phyloP scores from a whole-genome alignment of 2,329 filamentous ascomycete genomes.

The Dactylellina cionopaga region DNA sequence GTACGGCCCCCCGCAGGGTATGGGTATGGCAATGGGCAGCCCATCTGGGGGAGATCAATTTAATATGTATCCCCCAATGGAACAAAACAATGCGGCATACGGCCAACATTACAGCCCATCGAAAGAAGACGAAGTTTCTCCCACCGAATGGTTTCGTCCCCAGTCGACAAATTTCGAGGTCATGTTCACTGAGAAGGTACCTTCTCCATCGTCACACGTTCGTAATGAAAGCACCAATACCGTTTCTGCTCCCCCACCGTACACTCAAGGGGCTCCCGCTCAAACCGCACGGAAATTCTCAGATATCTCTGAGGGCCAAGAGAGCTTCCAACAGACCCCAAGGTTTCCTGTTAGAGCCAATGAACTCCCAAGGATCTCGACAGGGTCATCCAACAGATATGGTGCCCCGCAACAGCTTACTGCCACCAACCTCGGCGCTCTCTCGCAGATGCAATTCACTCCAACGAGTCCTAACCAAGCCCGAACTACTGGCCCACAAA shows the following conservation, averaged over 20 bases:
- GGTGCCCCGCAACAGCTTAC: neutral
- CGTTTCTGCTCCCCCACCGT: conserved; percentile 40
- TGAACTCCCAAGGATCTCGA: conserved; percentile 26
- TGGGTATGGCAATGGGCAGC: conserved; percentile 19
- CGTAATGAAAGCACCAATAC: conserved; percentile 44
- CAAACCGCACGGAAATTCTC: conserved; percentile 5
- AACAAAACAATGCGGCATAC: conserved; percentile 5
- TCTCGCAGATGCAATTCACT: conserved; percentile 42
- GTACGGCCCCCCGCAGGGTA: conserved; percentile 1
- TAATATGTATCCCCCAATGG: neutral
- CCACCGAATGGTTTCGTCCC: neutral
- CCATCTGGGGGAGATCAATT: neutral
- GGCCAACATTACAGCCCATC: conserved; percentile 7
- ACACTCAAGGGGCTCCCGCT: conserved; percentile 4
- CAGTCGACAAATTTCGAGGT: conserved; percentile 1
- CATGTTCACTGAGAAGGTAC: conserved; percentile 16
- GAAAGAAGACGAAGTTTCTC: conserved; percentile 1
- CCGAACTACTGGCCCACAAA: conserved; percentile 3
- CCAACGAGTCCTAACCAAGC: conserved; percentile 38
- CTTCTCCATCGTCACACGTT: conserved; percentile 20
- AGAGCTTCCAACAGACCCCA: conserved; percentile 6
- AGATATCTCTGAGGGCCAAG: conserved; percentile 13
- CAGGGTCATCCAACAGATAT: neutral
- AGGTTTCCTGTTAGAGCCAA: conserved; percentile 22
- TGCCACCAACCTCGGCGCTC: neutral